Conservation (phyloP, 768 basidiomycete species). For the Lentinula detonsa region DNA sequence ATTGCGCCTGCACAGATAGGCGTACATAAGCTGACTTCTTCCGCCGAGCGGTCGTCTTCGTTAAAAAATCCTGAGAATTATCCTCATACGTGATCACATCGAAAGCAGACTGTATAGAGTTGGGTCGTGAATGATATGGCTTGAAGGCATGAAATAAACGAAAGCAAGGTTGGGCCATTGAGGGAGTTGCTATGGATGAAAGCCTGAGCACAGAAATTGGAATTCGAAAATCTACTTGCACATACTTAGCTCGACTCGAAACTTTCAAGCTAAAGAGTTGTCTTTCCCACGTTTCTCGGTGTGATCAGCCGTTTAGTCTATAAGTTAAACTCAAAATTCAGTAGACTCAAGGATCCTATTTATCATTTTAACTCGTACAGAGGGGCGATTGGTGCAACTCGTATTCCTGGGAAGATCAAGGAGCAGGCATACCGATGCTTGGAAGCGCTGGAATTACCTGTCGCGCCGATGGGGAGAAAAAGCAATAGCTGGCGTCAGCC, state of each 20-base stretch:
- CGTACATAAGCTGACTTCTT: neutral
- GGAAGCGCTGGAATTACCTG: neutral
- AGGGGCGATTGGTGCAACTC: neutral
- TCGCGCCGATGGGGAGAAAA: neutral
- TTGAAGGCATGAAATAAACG: neutral
- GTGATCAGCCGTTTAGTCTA: neutral
- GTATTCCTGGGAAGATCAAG: neutral
- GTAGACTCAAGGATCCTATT: too few relatives aligned
- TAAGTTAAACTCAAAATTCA: neutral
- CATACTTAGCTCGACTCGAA: too few relatives aligned
- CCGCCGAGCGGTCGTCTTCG: neutral
- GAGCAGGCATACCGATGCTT: neutral
- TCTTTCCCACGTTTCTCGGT: neutral
- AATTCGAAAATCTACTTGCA: neutral
- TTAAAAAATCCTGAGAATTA: too few relatives aligned
- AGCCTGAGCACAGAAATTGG: neutral
- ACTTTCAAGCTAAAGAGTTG: too few relatives aligned
- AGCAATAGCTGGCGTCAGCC: neutral
- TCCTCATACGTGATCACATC: too few relatives aligned
- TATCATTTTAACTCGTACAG: neutral
- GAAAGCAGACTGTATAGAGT: too few relatives aligned
- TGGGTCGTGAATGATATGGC: neutral
- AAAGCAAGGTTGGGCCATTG: too few relatives aligned
- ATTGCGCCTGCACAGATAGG: neutral
- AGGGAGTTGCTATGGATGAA: neutral